Conservation (phyloP, 768 basidiomycete genomes). For the Pleurotus giganteus region DNA sequence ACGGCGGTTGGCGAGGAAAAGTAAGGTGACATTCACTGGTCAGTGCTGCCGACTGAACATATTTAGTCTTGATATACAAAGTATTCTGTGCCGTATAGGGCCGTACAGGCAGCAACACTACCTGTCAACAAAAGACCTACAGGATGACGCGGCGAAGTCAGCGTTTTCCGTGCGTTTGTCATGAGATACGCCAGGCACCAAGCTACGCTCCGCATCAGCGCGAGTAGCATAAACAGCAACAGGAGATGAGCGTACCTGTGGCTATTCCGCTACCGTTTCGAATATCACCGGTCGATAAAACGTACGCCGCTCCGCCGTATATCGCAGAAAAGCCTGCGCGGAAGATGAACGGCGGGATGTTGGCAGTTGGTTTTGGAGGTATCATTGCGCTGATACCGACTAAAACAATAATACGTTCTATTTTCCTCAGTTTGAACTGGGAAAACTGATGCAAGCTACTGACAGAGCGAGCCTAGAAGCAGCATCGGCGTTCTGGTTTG, state of each 20-base stretch:
- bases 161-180: conserved; percentile 8
- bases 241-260: conserved; percentile 7
- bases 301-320: conserved; percentile 11
- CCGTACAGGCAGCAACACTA: conserved; percentile 10
- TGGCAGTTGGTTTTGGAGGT: neutral
- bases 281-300: conserved; percentile 10
- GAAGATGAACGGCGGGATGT: conserved; percentile 13
- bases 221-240: too few relatives aligned
- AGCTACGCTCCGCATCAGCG: neutral
- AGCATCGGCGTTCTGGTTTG: neutral
- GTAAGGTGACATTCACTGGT: too few relatives aligned
- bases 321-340: conserved; percentile 11
- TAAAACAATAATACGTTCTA: neutral
- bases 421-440: neutral
- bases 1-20: too few relatives aligned
- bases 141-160: conserved; percentile 11
- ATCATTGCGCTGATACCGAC: conserved; percentile 6
- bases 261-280: conserved; percentile 15
- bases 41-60: too few relatives aligned
- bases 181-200: conserved; percentile 14
- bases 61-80: conserved; percentile 13
- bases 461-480: neutral
- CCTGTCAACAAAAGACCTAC: conserved; percentile 10
- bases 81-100: conserved; percentile 15
- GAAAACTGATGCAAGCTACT: neutral